These are phyloP conservation scores for Cytidiella melzeri DNA, from an alignment of 768 basidiomycete species.

Conservation along the genomic window DNA sequence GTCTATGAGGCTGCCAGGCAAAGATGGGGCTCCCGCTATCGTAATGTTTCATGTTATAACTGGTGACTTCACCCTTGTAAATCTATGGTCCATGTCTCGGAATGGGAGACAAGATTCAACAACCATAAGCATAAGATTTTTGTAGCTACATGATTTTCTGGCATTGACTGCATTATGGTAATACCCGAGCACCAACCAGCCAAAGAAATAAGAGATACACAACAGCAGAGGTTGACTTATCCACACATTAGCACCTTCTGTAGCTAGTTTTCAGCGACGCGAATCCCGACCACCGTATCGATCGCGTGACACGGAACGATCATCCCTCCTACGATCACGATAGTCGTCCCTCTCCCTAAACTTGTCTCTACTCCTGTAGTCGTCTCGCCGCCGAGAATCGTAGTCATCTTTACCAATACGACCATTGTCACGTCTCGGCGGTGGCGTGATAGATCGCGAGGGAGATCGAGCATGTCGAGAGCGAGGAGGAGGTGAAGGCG, in stretches of 20 bases:
- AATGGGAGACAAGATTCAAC: no score
- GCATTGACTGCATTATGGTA: background rate
- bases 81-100: no score
- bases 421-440: conserved; percentile 7
- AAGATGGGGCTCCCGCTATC: no score
- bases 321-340: conserved; percentile 4
- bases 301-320: conserved; percentile 4
- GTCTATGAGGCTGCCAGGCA: no score
- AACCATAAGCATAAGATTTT: no score
- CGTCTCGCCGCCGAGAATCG: conserved; percentile 5
- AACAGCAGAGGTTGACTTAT: no score
- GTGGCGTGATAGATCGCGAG: conserved; percentile 11
- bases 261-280: conserved; percentile 3
- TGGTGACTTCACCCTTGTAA: no score
- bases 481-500: conserved; percentile 17
- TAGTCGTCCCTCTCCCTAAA: conserved; percentile 7
- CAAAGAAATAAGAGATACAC: no score
- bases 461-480: conserved; percentile 10
- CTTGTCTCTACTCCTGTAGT: conserved; percentile 6
- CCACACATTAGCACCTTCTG: no score
- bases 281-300: conserved; percentile 11
- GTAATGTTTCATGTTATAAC: no score
- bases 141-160: no score
- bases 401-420: conserved; percentile 4
- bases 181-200: no score